These are phyloP conservation scores for Penicillium freii DNA, from an alignment of 2,329 filamentous ascomycete genomes.

Conservation along the genomic window DNA sequence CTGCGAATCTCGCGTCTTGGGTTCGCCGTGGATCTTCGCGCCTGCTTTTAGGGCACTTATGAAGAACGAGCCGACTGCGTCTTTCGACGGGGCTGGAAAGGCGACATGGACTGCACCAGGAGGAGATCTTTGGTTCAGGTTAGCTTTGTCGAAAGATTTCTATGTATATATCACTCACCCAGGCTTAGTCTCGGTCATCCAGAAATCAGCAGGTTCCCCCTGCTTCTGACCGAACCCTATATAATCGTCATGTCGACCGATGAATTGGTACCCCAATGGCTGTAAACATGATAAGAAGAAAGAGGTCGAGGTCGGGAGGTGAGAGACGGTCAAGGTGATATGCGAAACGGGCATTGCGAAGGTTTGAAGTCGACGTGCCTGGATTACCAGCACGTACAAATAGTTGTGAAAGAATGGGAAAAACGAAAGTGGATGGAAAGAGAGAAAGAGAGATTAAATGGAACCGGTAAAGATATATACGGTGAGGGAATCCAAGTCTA, in stretches of 20 bases:
- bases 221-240: constrained; percentile 61
- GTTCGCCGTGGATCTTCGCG: constrained; percentile 57
- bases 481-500: constrained; percentile 18
- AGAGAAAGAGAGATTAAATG: constrained; percentile 4
- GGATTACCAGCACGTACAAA: background rate
- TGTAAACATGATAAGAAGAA: constrained; percentile 80
- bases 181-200: constrained; percentile 60
- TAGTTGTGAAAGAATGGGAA: background rate
- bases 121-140: constrained; percentile 39
- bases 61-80: constrained; percentile 70
- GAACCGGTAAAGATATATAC: constrained; percentile 22
- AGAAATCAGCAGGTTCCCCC: constrained; percentile 58
- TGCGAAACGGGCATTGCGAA: constrained; percentile 59
- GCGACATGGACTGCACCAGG: constrained; percentile 61
- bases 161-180: constrained; percentile 46
- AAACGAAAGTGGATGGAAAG: constrained; percentile 3
- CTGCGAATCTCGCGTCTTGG: constrained; percentile 52
- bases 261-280: constrained; percentile 72
- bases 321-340: constrained; percentile 67
- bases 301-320: constrained; percentile 74
- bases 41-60: constrained; percentile 65
- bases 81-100: constrained; percentile 65
- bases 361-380: constrained; percentile 7
- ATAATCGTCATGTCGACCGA: constrained; percentile 60
- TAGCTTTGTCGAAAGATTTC: background rate